Percentiles rank a stretch among this genome's conserved stretches.
Conservation (phyloP, 192 early-diverging fungal species). For the Jimgerdemannia flammicorona region DNA sequence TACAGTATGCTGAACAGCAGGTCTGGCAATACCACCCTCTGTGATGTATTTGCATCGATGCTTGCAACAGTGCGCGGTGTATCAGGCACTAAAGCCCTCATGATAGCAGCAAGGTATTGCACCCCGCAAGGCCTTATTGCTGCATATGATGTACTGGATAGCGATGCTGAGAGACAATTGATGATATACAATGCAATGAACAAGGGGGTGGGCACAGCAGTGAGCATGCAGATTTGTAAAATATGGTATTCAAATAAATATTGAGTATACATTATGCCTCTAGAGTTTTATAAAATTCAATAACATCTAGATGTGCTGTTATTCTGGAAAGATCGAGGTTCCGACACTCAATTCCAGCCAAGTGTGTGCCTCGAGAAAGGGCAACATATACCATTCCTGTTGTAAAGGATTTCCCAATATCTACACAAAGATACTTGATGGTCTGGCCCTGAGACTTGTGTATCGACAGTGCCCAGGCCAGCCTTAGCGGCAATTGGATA, state of each 20-base stretch:
- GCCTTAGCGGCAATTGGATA: too few relatives aligned
- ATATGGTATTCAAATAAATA: slow-evolving; percentile 55
- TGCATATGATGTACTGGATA: slow-evolving; percentile 28
- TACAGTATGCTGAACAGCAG: slow-evolving; percentile 74
- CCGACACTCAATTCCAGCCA: too few relatives aligned
- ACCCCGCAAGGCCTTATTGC: slow-evolving; percentile 59
- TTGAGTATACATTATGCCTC: too few relatives aligned
- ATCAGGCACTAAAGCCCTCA: slow-evolving; percentile 76
- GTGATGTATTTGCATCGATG: slow-evolving; percentile 80
- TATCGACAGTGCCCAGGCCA: too few relatives aligned
- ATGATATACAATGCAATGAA: slow-evolving; percentile 43
- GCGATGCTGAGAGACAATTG: slow-evolving; percentile 38
- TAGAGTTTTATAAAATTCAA: too few relatives aligned
- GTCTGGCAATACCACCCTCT: slow-evolving; percentile 57
- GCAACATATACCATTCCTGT: too few relatives aligned
- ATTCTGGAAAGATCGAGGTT: too few relatives aligned
- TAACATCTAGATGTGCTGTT: too few relatives aligned
- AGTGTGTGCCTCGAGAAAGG: too few relatives aligned
- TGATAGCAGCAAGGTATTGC: slow-evolving; percentile 61
- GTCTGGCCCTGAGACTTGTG: too few relatives aligned
- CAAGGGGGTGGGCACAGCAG: slow-evolving; percentile 34
- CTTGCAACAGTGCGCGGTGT: slow-evolving; percentile 84
- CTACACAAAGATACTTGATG: too few relatives aligned
- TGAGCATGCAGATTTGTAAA: slow-evolving; percentile 52
- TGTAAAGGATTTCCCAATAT: too few relatives aligned